These are phyloP conservation scores for Verticillium isaacii DNA, from an alignment of 2,329 filamentous ascomycete genomes.

Conservation along the genomic window DNA sequence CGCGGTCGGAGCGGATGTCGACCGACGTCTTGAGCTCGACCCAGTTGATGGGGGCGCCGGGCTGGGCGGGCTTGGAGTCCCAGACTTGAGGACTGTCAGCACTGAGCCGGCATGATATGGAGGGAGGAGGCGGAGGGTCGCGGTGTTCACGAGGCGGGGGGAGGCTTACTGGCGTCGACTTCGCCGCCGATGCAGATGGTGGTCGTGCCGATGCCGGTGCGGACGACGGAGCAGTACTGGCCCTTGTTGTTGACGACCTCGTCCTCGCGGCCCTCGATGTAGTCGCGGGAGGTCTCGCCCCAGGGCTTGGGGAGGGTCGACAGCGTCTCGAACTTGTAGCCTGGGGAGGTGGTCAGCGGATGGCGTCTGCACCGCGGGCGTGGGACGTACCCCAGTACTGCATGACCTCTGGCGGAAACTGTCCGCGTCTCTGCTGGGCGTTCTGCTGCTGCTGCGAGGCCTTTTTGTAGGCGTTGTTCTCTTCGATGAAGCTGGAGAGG, in stretches of 20 bases:
- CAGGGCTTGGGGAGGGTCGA: slow-evolving; percentile 72
- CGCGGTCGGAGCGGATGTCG: slow-evolving; percentile 62
- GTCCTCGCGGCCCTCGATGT: slow-evolving; percentile 71
- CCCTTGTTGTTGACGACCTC: slow-evolving; percentile 80
- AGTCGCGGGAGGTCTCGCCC: slow-evolving; percentile 65
- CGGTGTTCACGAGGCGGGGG: not conserved
- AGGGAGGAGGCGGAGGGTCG: not conserved
- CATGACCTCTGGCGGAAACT: slow-evolving; percentile 71
- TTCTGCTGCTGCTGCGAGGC: slow-evolving; percentile 55
- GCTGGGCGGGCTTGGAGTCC: slow-evolving; percentile 69
- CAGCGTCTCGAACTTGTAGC: slow-evolving; percentile 95
- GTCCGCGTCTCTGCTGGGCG: slow-evolving; percentile 38
- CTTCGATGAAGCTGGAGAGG: slow-evolving; percentile 75
- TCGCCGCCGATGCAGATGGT: slow-evolving; percentile 82
- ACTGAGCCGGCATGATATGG: not conserved
- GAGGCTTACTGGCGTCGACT: slow-evolving; percentile 72
- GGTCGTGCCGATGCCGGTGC: slow-evolving; percentile 75
- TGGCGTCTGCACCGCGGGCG: not conserved
- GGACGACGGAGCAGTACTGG: slow-evolving; percentile 93
- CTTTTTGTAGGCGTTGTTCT: slow-evolving; percentile 73
- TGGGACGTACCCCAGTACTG: slow-evolving; percentile 72
- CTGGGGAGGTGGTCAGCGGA: slow-evolving; percentile 34
- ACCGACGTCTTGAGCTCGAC: slow-evolving; percentile 92
- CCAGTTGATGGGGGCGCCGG: slow-evolving; percentile 74
- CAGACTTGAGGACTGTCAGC: slow-evolving; percentile 51